Evolutionary conservation across 371 early-diverging fungal species (phyloP).

Genomic region (Rhizomucor miehei): DNA sequence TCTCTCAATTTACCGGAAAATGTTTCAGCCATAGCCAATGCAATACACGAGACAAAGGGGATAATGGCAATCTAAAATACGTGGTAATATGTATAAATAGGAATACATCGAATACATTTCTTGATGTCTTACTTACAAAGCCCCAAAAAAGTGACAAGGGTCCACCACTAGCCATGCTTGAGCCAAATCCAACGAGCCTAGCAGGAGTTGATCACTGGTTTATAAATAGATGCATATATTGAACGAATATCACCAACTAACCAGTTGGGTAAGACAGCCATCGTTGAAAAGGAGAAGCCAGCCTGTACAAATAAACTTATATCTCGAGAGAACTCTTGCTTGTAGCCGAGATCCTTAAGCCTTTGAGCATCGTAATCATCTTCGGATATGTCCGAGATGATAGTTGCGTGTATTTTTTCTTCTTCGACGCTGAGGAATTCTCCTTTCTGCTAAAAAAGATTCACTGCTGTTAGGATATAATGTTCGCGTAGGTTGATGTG

Average conservation of each 20-base stretch:
- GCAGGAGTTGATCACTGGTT: too few species aligned
- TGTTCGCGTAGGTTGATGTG: too few species aligned
- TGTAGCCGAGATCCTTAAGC: slow-evolving; percentile 21
- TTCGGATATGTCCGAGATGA: too few species aligned
- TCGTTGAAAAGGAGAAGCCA: slow-evolving; percentile 22
- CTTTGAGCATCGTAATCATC: slow-evolving; percentile 15
- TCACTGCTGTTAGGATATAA: too few species aligned
- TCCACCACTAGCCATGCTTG: slow-evolving; percentile 14
- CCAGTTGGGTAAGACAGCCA: slow-evolving; percentile 27
- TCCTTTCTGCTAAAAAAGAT: too few species aligned
- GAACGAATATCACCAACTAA: not conserved
- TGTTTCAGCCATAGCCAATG: slow-evolving; percentile 36
- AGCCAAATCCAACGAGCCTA: slow-evolving; percentile 17
- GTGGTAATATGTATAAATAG: too few species aligned
- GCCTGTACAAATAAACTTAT: slow-evolving; percentile 23
- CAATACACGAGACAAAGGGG: slow-evolving; percentile 36
- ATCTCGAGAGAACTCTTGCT: slow-evolving; percentile 23
- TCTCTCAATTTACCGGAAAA: slow-evolving; percentile 21
- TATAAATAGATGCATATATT: too few species aligned
- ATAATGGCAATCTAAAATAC: slow-evolving; percentile 32
- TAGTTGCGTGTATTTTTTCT: too few species aligned
- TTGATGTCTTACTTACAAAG: slow-evolving; percentile 21
- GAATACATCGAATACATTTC: too few species aligned
- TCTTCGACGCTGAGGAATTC: too few species aligned
- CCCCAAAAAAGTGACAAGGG: slow-evolving; percentile 17